Base-by-base conservation (phyloP, 768 basidiomycete genomes). In the Steccherinum ochraceum region DNA sequence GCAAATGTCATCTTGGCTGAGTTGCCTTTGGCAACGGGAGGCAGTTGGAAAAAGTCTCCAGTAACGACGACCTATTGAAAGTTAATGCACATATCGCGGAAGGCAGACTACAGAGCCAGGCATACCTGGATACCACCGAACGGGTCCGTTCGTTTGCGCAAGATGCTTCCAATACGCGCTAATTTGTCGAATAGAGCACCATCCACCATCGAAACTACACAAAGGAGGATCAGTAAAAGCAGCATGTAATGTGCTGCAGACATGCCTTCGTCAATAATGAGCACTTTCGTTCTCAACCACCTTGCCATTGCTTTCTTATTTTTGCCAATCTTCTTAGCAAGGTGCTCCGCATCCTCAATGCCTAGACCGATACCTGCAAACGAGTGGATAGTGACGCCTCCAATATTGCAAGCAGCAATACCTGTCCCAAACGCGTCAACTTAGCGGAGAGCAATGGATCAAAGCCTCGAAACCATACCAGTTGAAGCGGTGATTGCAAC, bases 11-110 rank as follows among this genome's bases (percentile, higher is more conserved):
- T 35, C 61, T 84, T 91, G 40, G 89, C 80, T 16, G 10, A 7
- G n/a, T 27, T n/a, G 26, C 77, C 73, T 64, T 84, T 93, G 5
- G 74, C 73, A 0, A 98, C 93, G 2, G 96, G 96, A 0, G 96
- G 96, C 3, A 99, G 79, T 65, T 99, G 95, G 72, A 98, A 97
- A 71, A 98, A 98, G 64, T 99, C 96, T 5, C 96, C 96, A 1
- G 93, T 95, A 20, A 97, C 84, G 53, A 98, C 75, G 39, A 97
- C 69, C 89, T 93, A 62, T 5, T 23, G 13, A 12, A 40, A 20
- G 26, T 35, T 11, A n/a, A n/a, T n/a, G n/a, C n/a, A n/a, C n/a
- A n/a, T 4, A 3, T 12, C 21, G n/a, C 16, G 2, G 30, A 48
- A 7, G 27, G 24, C 43, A 40, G 45, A 19, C 12, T 24, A 35